Evolutionary conservation across 1,284 basidiomycete genomes (phyloP).

Genomic region (Marasmius sp.): DNA sequence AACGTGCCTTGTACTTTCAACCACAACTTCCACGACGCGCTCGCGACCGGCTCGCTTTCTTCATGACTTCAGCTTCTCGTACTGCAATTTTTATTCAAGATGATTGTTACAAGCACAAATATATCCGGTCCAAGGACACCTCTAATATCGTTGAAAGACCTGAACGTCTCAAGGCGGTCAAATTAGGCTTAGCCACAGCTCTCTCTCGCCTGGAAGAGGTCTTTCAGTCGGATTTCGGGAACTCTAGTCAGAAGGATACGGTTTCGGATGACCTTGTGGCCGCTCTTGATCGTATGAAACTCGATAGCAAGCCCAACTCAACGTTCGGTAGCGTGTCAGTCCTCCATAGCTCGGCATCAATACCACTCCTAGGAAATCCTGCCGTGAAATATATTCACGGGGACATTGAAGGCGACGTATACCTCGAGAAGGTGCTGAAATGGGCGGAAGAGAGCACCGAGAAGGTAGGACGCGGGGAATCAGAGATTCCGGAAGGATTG

Average conservation of each 20-base stretch:
- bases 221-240: background rate
- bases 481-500: conserved; percentile 77
- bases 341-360: conserved; percentile 50
- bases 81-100: conserved; percentile 56
- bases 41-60: background rate
- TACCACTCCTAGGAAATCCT: conserved; percentile 56
- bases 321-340: conserved; percentile 37
- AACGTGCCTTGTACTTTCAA: background rate
- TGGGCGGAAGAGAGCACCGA: conserved; percentile 70
- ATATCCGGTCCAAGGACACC: conserved; percentile 72
- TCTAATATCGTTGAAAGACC: conserved; percentile 86
- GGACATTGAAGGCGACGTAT: conserved; percentile 65
- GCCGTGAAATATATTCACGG: conserved; percentile 78
- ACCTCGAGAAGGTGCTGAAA: conserved; percentile 57
- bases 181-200: conserved; percentile 77
- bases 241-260: conserved; percentile 9
- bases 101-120: conserved; percentile 72
- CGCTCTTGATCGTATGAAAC: conserved; percentile 56
- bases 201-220: conserved; percentile 66
- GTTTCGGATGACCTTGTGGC: conserved; percentile 51
- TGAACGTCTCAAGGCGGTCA: conserved; percentile 82
- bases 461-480: conserved; percentile 63
- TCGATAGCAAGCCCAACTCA: conserved; percentile 28
- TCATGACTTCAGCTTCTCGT: background rate
- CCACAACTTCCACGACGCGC: background rate